Conservation (phyloP, 306 rosid species). For the Cucurbita argyrosperma region DNA sequence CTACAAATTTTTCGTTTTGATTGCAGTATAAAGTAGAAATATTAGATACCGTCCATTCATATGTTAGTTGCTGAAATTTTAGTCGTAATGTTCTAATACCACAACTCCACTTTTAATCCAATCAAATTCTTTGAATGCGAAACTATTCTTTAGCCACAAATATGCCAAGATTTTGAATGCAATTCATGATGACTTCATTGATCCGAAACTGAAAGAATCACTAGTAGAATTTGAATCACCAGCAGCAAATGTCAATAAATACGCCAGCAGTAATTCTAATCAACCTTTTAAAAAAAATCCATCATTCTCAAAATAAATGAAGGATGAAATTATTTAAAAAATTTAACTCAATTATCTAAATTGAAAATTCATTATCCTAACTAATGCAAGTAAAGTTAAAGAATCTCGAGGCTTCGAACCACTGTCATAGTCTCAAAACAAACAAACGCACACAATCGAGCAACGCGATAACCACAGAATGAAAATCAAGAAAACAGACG, state of each 20-base stretch:
- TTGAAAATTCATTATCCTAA: background rate
- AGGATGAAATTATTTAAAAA: background rate
- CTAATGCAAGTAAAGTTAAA: background rate
- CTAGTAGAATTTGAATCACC: background rate
- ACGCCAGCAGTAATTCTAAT: background rate
- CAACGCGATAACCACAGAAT: background rate
- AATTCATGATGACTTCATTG: background rate
- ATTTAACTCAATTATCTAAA: background rate
- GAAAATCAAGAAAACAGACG: background rate
- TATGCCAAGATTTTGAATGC: background rate
- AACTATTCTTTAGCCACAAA: background rate
- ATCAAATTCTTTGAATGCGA: background rate
- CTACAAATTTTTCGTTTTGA: background rate
- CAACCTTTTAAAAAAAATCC: background rate
- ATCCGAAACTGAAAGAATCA: background rate
- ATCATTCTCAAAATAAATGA: background rate
- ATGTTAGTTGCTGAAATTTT: background rate
- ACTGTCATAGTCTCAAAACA: background rate
- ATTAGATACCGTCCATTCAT: background rate
- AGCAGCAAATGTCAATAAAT: background rate
- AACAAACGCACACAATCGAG: background rate
- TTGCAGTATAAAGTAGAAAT: background rate
- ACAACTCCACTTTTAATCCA: background rate
- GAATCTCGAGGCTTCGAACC: background rate
- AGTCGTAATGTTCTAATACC: background rate